Conservation (phyloP, 495 filamentous ascomycete species). For the Penicillium argentinense region DNA sequence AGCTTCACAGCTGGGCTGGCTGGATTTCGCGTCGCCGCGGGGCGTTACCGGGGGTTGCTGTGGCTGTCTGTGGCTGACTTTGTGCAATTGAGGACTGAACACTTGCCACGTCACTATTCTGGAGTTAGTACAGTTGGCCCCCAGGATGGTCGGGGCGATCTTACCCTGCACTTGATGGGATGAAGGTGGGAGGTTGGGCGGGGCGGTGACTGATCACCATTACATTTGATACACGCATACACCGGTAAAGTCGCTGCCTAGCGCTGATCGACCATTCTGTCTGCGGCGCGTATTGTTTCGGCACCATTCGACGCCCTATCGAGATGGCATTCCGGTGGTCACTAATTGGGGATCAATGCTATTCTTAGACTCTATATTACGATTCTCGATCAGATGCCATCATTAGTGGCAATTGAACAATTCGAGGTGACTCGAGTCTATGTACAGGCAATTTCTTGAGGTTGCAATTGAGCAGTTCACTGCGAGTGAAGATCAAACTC, state of each 20-base stretch:
- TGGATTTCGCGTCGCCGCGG: no score
- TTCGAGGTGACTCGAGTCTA: no score
- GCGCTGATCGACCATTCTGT: background rate
- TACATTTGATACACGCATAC: background rate
- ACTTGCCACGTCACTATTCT: background rate
- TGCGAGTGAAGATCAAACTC: no score
- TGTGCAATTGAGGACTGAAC: background rate
- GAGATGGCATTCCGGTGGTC: no score
- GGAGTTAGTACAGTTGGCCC: background rate
- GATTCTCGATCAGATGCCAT: no score
- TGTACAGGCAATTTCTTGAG: no score
- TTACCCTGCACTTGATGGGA: background rate
- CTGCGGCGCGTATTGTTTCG: background rate
- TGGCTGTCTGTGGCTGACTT: background rate
- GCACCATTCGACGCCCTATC: background rate
- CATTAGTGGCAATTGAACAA: no score
- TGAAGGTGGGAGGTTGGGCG: constrained; percentile 2
- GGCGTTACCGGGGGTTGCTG: background rate
- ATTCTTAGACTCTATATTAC: no score
- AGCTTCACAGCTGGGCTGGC: no score
- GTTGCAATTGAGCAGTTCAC: no score
- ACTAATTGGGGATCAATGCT: no score
- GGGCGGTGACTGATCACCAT: background rate
- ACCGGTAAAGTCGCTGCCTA: background rate
- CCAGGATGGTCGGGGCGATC: background rate